Base-by-base conservation (phyloP, 768 basidiomycete genomes). In the Podaxis sp. region DNA sequence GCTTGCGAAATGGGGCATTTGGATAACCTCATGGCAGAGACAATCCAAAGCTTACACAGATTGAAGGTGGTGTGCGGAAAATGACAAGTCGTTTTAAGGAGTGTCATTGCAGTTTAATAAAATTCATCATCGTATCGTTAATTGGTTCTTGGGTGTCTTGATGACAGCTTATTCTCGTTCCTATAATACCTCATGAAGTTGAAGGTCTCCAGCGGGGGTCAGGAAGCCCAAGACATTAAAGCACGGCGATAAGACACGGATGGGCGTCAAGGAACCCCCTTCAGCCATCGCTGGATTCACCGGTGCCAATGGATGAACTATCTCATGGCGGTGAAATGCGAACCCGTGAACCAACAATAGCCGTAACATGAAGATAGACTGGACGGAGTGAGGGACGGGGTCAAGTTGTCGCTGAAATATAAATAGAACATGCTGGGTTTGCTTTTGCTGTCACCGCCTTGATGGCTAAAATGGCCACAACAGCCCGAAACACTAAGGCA, bases 401-500 rank as follows among this genome's bases (percentile, higher is more conserved):
- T 37, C 23, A 36, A n/a, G 55, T 3, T 47, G n/a, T 48, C 32
- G 47, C 40, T 13, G 27, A 59, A 59, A 44, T 59, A 42, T 28
- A 35, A 13, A 44, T 59, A 42, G 38, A 23, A 13, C 27, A 14
- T 14, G 4, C 18, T 56, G 42, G 13, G 35, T 13, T 46, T 40
- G 59, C 51, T 59, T 13, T 46, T 40, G 59, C 51, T 59, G 42
- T 53, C 40, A 51, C 16, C 42, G 44, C 36, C 44, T 16, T 55
- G 52, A 61, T 60, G 42, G 28, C 6, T 7, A 32, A 32, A 32
- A 35, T 60, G 40, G 23, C 27, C 27, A 46, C 21, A 35, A 18
- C 16, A 42, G n/a, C 44, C 46, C 55, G 59, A 61, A 61, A 60
- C 59, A 54, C 59, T 21, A 53, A 50, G 35, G 35, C 59, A 36